Base-by-base conservation (phyloP, 2,329 filamentous ascomycete species). In the Kalmusia sp. region DNA sequence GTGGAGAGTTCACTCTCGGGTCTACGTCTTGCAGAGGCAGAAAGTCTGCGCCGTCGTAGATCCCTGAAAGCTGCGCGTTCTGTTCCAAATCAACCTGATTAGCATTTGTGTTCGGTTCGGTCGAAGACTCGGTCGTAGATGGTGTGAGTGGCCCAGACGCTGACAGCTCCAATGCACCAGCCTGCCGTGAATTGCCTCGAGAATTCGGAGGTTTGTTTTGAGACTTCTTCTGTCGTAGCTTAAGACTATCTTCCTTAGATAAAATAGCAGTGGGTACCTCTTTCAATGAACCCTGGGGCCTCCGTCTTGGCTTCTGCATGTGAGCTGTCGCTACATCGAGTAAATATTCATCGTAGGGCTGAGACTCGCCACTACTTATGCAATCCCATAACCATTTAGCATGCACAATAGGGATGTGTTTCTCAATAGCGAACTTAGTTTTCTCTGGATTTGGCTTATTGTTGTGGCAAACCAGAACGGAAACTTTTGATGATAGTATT, bases 361-460 rank as follows among this genome's bases (percentile, higher is more conserved):
- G 77, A 62, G 76, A 78, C 49, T 78, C 71, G 25, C 84, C 65
- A 39, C 68, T 71, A 48, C 81, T 79, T 45, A 97, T 86, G 60
- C 90, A 95, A 46, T 88, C 83, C 87, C 90, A 95, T 2, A 99
- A 79, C 95, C 95, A 99, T 19, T 88, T 84, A 15, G 86, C 84
- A 6, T 84, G 84, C 9, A 98, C 90, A n/a, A 93, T 86, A 2
- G 92, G 91, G 9, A 98, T 88, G 4, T 83, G 82, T 81, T 90
- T 91, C 63, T 87, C 82, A 7, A 86, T 72, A 0, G 92, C 92
- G 67, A 91, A 87, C 38, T 88, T 85, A 15, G 95, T 78, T 75
- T 99, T 99, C 59, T 95, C 89, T 52, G 70, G 84, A 77, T 75
- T 92, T 35, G 75, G 80, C 1, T 79, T 78, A 4, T 61, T 34